Evolutionary conservation across 2,329 filamentous ascomycete species (phyloP).

Genomic region (Botrytis tulipae): DNA sequence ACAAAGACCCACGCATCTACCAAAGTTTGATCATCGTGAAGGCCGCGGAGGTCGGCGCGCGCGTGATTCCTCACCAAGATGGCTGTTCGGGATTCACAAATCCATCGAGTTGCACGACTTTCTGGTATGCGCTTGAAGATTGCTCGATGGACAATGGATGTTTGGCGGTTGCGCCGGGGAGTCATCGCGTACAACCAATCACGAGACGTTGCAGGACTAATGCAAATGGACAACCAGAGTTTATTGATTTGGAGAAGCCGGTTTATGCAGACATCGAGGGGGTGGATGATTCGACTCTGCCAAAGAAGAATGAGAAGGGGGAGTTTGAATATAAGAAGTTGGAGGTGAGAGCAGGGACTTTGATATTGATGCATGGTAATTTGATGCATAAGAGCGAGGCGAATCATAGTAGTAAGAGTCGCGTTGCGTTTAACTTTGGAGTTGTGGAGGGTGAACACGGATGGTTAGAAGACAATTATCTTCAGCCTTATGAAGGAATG

Average conservation of each 20-base stretch:
- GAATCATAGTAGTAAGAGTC: conserved; percentile 9
- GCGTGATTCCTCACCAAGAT: conserved; percentile 9
- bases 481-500: conserved; percentile 10
- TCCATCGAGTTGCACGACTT: conserved; percentile 5
- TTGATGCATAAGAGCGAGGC: conserved; percentile 15
- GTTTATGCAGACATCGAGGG: not conserved
- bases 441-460: not conserved
- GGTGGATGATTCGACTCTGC: not conserved
- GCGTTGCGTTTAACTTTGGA: conserved; percentile 10
- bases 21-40: conserved; percentile 14
- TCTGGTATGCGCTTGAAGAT: conserved; percentile 15
- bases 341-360: conserved; percentile 6
- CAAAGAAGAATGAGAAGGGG: not conserved
- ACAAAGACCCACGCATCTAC: not conserved
- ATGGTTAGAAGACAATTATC: conserved; percentile 10
- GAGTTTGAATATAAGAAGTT: conserved; percentile 8
- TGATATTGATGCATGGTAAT: conserved; percentile 19
- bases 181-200: not conserved
- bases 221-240: not conserved
- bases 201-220: not conserved
- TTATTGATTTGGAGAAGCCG: not conserved
- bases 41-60: conserved; percentile 1
- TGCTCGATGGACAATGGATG: conserved; percentile 6
- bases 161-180: not conserved
- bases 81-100: conserved; percentile 14